These are phyloP conservation scores for Exophiala oligosperma DNA, from an alignment of 2,329 filamentous ascomycete species.

Conservation along the genomic window DNA sequence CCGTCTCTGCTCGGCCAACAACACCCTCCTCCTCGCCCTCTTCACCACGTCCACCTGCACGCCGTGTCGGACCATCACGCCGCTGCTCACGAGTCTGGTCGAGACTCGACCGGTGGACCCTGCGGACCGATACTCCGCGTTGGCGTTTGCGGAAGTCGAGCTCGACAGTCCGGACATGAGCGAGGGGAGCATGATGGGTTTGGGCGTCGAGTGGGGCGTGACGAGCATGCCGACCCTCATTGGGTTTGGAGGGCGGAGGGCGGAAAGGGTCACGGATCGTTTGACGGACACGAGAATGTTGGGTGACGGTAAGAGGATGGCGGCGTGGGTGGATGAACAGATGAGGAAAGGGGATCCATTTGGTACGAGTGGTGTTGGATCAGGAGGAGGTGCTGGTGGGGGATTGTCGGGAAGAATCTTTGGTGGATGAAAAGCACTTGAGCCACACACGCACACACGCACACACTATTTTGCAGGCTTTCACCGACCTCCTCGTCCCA, in stretches of 20 bases:
- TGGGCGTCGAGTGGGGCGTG: slow-evolving; percentile 29
- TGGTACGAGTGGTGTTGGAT: slow-evolving; percentile 1
- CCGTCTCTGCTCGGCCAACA: slow-evolving; percentile 26
- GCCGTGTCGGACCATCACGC: slow-evolving; percentile 28
- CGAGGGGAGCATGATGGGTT: slow-evolving; percentile 28
- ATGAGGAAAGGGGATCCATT: slow-evolving; percentile 29
- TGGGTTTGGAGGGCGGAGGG: slow-evolving; percentile 28
- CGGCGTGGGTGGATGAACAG: slow-evolving; percentile 26
- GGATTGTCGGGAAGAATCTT: slow-evolving; percentile 21
- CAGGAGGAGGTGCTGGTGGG: slow-evolving; percentile 5
- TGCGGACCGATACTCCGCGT: slow-evolving; percentile 19
- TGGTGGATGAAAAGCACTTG: slow-evolving; percentile 7
- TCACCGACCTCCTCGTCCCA: no score
- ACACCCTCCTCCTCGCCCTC: slow-evolving; percentile 25
- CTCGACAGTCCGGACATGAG: slow-evolving; percentile 33
- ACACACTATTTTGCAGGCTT: no score
- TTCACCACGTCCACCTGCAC: slow-evolving; percentile 28
- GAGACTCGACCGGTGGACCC: slow-evolving; percentile 17
- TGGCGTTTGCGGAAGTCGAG: slow-evolving; percentile 29
- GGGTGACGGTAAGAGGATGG: slow-evolving; percentile 19
- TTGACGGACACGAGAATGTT: slow-evolving; percentile 27
- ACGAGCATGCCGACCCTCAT: slow-evolving; percentile 29
- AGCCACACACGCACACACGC: no score
- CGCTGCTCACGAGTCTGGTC: slow-evolving; percentile 24
- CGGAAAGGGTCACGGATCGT: slow-evolving; percentile 27